A percentile compares a stretch with the other conserved stretches of the same genome.
Evolutionary conservation across 768 basidiomycete genomes (phyloP).

Genomic region (Naganishia vishniacii): DNA sequence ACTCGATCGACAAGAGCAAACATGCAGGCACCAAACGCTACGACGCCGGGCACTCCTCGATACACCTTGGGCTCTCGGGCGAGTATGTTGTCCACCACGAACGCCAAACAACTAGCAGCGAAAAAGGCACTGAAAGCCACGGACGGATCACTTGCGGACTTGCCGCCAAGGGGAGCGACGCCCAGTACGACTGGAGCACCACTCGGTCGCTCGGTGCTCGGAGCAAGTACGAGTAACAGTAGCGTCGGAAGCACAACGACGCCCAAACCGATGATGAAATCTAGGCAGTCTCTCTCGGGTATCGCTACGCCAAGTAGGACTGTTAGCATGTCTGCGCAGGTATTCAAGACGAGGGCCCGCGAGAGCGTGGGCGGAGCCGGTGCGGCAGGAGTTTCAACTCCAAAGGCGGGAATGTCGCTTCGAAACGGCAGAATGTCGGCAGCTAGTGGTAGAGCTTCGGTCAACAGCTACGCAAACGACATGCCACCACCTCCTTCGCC

Average conservation of each 20-base stretch:
- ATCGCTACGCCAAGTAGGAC: conserved; percentile 26
- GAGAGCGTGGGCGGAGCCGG: conserved; percentile 29
- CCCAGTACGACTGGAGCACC: conserved; percentile 7
- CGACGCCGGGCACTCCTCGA: conserved; percentile 32
- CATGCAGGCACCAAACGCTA: neutral
- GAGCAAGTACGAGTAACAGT: conserved; percentile 2
- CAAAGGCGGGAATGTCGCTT: conserved; percentile 2
- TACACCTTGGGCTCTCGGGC: conserved; percentile 78
- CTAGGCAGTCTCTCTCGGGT: conserved; percentile 9
- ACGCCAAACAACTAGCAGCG: conserved; percentile 64
- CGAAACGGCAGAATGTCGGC: conserved; percentile 21
- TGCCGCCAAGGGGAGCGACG: conserved; percentile 21
- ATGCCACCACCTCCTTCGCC: conserved; percentile 47
- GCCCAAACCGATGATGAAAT: conserved; percentile 8
- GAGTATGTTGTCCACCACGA: conserved; percentile 76
- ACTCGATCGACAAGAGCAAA: conserved; percentile 22
- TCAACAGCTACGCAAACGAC: conserved; percentile 27
- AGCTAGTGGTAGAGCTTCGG: conserved; percentile 20
- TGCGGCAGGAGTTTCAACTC: conserved; percentile 2
- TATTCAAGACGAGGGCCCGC: conserved; percentile 34
- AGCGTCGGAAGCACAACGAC: neutral
- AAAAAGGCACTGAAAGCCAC: conserved; percentile 28
- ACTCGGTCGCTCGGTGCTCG: conserved; percentile 1
- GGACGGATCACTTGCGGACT: conserved; percentile 4
- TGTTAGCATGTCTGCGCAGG: conserved; percentile 19